Evolutionary conservation across 805 yeast genomes (phyloP).

Genomic region (Tanozyma kutaoensis): DNA sequence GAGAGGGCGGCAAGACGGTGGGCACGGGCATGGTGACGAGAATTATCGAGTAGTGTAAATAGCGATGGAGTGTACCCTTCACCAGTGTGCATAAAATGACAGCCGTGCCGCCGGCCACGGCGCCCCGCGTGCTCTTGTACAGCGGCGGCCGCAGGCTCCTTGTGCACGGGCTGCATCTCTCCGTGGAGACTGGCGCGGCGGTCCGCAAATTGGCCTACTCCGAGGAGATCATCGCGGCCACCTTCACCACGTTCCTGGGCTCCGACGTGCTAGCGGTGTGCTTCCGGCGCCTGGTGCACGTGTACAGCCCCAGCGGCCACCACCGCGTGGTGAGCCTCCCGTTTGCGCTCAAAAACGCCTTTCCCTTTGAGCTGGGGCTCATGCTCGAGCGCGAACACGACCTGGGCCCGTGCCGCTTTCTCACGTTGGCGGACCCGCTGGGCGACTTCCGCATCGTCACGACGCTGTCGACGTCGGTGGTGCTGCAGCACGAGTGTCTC

Average conservation of each 20-base stretch:
- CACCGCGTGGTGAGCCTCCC: conserved; percentile 56
- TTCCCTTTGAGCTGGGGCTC: conserved; percentile 57
- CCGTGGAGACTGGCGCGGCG: too few species aligned
- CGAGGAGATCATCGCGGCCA: conserved; percentile 42
- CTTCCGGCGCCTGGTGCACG: conserved; percentile 42
- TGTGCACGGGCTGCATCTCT: too few species aligned
- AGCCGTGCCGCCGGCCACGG: too few species aligned
- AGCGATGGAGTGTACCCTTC: too few species aligned
- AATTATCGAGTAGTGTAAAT: conserved; percentile 44
- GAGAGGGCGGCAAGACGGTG: conserved; percentile 99
- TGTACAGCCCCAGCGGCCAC: conserved; percentile 50
- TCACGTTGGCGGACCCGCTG: conserved; percentile 64
- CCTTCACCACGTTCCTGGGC: conserved; percentile 38
- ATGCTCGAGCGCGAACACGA: conserved; percentile 38
- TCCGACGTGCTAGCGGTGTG: conserved; percentile 43
- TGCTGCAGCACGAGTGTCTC: conserved; percentile 44
- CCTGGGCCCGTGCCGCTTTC: conserved; percentile 23
- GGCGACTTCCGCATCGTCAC: conserved; percentile 61
- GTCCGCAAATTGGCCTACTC: conserved; percentile 36
- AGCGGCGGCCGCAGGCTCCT: too few species aligned
- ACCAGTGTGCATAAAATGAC: too few species aligned
- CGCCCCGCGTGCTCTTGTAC: too few species aligned
- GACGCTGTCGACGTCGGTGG: conserved; percentile 55
- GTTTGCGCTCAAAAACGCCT: conserved; percentile 44
- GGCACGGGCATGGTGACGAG: conserved; percentile 98